Evolutionary conservation across 2,329 filamentous ascomycete species (phyloP), one percentile per base, ranked within the genome.

Genomic region (Calonectria pseudoturangicola): DNA sequence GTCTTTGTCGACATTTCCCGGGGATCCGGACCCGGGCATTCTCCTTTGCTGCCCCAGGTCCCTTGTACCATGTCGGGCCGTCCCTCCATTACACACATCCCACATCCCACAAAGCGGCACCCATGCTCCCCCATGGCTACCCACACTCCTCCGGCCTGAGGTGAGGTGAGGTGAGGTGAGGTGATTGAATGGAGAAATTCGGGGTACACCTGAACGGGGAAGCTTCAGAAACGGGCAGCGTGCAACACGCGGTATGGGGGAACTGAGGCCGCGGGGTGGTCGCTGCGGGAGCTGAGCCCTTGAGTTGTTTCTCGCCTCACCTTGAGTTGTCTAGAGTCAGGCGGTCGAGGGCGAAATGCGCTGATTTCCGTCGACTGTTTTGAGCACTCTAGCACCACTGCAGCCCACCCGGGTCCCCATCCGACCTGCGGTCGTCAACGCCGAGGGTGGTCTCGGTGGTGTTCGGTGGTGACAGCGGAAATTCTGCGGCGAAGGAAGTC

Each of bases 351-450:
- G 43, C 65, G 74, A 72, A 76, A 76, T 80, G 78, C 75, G 70
- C 70, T 72, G 70, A 72, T 72, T 72, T 70, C 16, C 36, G 45
- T 50, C 63, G n/a, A 65, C 51, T 58, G 54, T 33, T 60, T 47
- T 28, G 65, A 51, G 47, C 66, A 64, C 66, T 66, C 72, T 68
- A 73, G 68, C 72, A 68, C 72, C 72, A 72, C 74, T 60, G 67
- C 72, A 77, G 71, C 68, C 77, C 75, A 79, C 77, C 76, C 73
- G 73, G 77, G 73, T 75, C 72, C 74, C 76, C 75, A 78, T 79
- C 77, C 77, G 75, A 75, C 60, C 43, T 79, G 70, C 72, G 74
- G 74, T 68, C 62, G 66, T 56, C 66, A 62, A 51, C 66, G 66
- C 66, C 66, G 66, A 68, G 66, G 66, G 63, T 54, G 63, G 58